Base-by-base conservation (phyloP, 352 stramenopile species). In the Pythium grandisporangium region DNA sequence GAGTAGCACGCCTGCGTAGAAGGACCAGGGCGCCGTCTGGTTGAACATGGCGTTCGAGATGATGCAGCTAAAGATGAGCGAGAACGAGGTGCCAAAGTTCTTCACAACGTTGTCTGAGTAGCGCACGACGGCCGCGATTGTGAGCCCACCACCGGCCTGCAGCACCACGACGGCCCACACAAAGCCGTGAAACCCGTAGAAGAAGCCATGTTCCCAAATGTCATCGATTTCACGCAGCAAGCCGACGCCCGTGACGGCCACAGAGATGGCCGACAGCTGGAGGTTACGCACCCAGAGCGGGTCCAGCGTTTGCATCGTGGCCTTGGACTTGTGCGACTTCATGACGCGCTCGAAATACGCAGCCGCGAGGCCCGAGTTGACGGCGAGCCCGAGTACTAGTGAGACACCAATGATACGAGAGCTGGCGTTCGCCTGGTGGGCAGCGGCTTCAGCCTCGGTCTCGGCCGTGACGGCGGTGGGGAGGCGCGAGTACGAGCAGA, bases 71-170 rank as follows among this genome's bases (percentile, higher is more conserved):
- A 93, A 72, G 50, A 93, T 73, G 43, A 93, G 65, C 42, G 81
- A 91, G 60, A 93, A 88, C 14, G 75, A 86, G 21, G 81, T 91
- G 61, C 75, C 81, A 44, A 93, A 93, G 56, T 92, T 93, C 67
- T 93, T 93, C 55, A 93, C 71, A 37, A 93, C 78, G 51, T 93
- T 93, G 74, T 93, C 81, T 46, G 81, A 91, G 64, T 82, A 93
- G 16, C 78, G 72, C 58, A 93, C 78, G 46, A 93, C 81, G 0
- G 76, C 78, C 6, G 81, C 81, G 51, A 92, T 84, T 5, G 77
- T 91, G 47, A 93, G 73, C 0, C 81, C 81, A 37, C 81, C 81
- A 13, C 88, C 73, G 11, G 78, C 81, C 51, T 93, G 81, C 14
- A 93, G 53, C 25, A 88, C 75, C 37, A 93, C 84, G 30, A 91